Base-by-base conservation (phyloP, 1,284 basidiomycete species). In the Wolfiporia cocos region DNA sequence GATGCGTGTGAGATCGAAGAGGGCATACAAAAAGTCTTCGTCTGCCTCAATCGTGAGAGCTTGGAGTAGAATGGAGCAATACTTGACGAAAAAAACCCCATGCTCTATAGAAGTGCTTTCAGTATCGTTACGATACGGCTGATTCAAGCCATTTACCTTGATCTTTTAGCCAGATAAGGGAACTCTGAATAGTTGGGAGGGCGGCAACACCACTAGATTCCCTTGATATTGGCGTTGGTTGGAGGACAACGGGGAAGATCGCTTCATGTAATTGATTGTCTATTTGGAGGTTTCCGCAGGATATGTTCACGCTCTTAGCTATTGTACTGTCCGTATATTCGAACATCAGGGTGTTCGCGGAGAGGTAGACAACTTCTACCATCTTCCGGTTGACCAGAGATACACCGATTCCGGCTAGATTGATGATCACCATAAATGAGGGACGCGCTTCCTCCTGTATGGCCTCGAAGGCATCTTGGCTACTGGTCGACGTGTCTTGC, bases 191-290 rank as follows among this genome's bases (percentile, higher is more conserved):
- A 2, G 92, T 94, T 4, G 96, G 96, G 47, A 93, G 80, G n/a
- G 86, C 81, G 3, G 81, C 81, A 32, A 90, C 83, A 33, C 86
- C 77, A 49, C 81, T 83, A 23, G 79, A 78, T 55, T 95, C 88
- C 59, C 87, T 91, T 3, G 86, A 76, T 30, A 99, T 78, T 0
- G 92, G 90, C 2, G 92, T 94, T 0, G 96, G 96, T 59, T 99
- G 96, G 30, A 99, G 71, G 41, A 99, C 82, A 47, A 99, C 94
- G 0, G 96, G 94, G 71, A 89, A 99, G 12, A 95, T 65, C 17
- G 92, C 93, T 45, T 97, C 96, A 50, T 98, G 95, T 6, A 99
- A 76, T 63, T 99, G 96, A 59, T 99, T 99, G 66, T 98, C 94
- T 49, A 99, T 81, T 63, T 99, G 95, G 21, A 99, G 76, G 62